Evolutionary conservation across 768 basidiomycete species (phyloP).

Genomic region (Galerina marginata): DNA sequence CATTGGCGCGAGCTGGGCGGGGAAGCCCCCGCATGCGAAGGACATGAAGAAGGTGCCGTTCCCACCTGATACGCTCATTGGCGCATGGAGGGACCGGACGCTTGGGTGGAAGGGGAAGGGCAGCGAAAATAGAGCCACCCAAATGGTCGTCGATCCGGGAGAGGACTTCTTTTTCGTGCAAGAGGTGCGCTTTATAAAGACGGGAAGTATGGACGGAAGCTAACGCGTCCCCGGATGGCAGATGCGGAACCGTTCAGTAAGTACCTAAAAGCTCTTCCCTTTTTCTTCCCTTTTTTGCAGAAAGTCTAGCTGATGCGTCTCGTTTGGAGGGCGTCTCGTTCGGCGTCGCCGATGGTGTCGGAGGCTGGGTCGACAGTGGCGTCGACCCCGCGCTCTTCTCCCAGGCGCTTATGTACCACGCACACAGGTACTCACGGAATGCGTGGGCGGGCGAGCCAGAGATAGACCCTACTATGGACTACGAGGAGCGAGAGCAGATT

Average conservation of each 20-base stretch:
- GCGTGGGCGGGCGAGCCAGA: slow-evolving; percentile 88
- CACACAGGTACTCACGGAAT: slow-evolving; percentile 69
- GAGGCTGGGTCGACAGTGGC: slow-evolving; percentile 86
- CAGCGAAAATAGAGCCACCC: neutral
- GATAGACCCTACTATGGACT: slow-evolving; percentile 77
- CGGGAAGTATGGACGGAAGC: neutral
- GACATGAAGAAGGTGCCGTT: slow-evolving; percentile 53
- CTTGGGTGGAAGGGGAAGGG: slow-evolving; percentile 51
- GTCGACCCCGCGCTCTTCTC: slow-evolving; percentile 91
- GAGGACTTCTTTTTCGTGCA: slow-evolving; percentile 67
- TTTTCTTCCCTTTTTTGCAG: slow-evolving; percentile 25
- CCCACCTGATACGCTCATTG: slow-evolving; percentile 59
- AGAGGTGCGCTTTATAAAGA: slow-evolving; percentile 50
- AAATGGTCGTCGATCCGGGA: slow-evolving; percentile 36
- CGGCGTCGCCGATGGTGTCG: slow-evolving; percentile 92
- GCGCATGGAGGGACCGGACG: slow-evolving; percentile 71
- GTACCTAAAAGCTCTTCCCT: slow-evolving; percentile 37
- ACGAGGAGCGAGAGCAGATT: slow-evolving; percentile 65
- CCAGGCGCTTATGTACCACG: slow-evolving; percentile 89
- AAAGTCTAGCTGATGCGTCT: slow-evolving; percentile 14
- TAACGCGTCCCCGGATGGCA: slow-evolving; percentile 33
- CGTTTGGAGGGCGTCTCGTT: slow-evolving; percentile 69
- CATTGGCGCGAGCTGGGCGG: slow-evolving; percentile 79
- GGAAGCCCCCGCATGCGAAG: slow-evolving; percentile 59
- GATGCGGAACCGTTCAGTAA: slow-evolving; percentile 84